Evolutionary conservation across 257 asterid species (phyloP).

Genomic region (Knoxia roxburghii): DNA sequence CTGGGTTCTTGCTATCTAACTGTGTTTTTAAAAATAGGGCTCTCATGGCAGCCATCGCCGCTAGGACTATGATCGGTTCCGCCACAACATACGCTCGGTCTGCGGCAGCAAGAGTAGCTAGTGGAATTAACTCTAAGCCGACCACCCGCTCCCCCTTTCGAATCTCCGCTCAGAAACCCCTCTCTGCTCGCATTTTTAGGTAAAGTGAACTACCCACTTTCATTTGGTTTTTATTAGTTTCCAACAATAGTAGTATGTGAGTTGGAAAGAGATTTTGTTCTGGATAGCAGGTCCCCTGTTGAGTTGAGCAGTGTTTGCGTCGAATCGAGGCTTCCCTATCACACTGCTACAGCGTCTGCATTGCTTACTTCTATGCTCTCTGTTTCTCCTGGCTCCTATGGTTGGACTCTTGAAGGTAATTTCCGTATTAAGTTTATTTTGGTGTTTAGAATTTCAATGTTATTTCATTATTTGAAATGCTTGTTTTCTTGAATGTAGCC

Average conservation of each 20-base stretch:
- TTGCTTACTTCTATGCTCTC: slow-evolving; percentile 34
- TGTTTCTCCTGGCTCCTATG: slow-evolving; percentile 24
- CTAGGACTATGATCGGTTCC: neutral
- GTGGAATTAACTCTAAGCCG: neutral
- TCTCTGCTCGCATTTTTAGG: slow-evolving; percentile 5
- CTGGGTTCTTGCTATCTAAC: too few relatives aligned
- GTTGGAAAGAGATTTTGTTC: too few relatives aligned
- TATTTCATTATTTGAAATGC: neutral
- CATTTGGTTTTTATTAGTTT: too few relatives aligned
- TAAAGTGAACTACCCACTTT: too few relatives aligned
- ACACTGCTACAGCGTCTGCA: slow-evolving; percentile 35
- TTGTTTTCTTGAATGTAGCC: too few relatives aligned
- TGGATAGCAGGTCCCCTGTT: slow-evolving; percentile 31
- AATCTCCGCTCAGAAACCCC: neutral
- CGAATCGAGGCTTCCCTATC: slow-evolving; percentile 30
- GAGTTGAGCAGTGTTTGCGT: slow-evolving; percentile 28
- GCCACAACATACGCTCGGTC: neutral
- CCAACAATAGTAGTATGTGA: too few relatives aligned
- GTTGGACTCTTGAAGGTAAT: slow-evolving; percentile 35
- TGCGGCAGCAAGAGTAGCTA: neutral
- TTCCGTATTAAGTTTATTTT: too few relatives aligned
- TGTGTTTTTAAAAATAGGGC: too few relatives aligned
- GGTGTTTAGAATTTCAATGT: neutral
- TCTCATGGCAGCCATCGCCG: slow-evolving; percentile 9
- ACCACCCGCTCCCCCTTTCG: slow-evolving; percentile 2